Evolutionary conservation across 371 early-diverging fungal species (phyloP).

Genomic region (Actinomucor elegans): DNA sequence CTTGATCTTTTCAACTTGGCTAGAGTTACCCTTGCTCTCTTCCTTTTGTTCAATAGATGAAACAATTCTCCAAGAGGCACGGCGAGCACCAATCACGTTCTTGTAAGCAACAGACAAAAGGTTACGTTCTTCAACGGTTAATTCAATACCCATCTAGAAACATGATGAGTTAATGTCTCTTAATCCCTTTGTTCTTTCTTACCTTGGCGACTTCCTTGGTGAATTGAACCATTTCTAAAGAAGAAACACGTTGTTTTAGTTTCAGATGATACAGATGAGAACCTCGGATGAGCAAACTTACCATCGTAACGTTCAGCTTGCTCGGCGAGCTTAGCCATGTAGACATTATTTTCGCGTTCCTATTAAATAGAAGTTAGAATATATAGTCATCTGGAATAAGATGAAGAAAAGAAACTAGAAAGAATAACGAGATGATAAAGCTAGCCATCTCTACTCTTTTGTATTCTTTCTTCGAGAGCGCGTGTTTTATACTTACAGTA

Average conservation of each 20-base stretch:
- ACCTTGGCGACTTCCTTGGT: slow-evolving; percentile 87
- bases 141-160: slow-evolving; percentile 56
- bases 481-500: slow-evolving; percentile 14
- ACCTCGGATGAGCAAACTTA: slow-evolving; percentile 20
- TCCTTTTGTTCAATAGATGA: slow-evolving; percentile 99
- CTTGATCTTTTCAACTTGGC: slow-evolving; percentile 88
- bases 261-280: background rate
- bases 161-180: background rate
- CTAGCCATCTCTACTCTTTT: too few species aligned
- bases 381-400: too few species aligned
- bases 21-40: slow-evolving; percentile 87
- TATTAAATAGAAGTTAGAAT: too few species aligned
- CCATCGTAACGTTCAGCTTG: slow-evolving; percentile 98
- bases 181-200: slow-evolving; percentile 15
- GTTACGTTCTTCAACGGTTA: slow-evolving; percentile 98
- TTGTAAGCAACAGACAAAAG: slow-evolving; percentile 99
- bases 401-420: too few species aligned
- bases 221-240: slow-evolving; percentile 91
- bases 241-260: background rate
- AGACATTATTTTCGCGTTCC: slow-evolving; percentile 58
- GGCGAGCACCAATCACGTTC: slow-evolving; percentile 99
- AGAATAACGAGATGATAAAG: too few species aligned
- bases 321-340: slow-evolving; percentile 98
- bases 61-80: slow-evolving; percentile 99
- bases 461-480: too few species aligned